A percentile compares a stretch with the other conserved stretches of the same genome.
Evolutionary conservation across 2,329 filamentous ascomycete genomes (phyloP).

Genomic region (Aspergillus arachidicola): DNA sequence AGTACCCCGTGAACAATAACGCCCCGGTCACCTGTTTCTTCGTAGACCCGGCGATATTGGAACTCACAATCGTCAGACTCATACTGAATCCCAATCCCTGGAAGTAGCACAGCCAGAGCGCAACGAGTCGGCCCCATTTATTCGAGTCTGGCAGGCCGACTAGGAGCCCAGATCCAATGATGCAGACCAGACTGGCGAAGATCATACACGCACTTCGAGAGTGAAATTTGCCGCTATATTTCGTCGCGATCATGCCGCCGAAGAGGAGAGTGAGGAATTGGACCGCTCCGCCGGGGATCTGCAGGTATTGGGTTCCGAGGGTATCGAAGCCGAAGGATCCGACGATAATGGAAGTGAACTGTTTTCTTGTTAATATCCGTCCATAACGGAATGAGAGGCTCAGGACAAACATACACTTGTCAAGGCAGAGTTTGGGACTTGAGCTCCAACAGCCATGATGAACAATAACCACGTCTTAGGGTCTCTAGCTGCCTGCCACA

Average conservation of each 20-base stretch:
- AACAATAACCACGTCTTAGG: constrained; percentile 64
- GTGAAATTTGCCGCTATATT: constrained; percentile 49
- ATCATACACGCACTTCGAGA: constrained; percentile 60
- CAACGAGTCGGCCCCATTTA: constrained; percentile 61
- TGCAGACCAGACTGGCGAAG: constrained; percentile 58
- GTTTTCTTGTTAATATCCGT: not conserved
- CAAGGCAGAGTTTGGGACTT: constrained; percentile 60
- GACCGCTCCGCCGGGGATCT: constrained; percentile 62
- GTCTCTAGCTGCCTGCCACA: constrained; percentile 53
- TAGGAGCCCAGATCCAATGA: constrained; percentile 55
- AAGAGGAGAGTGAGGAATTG: constrained; percentile 57
- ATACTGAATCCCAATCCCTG: constrained; percentile 58
- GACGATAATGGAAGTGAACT: constrained; percentile 54
- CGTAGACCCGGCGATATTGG: constrained; percentile 51
- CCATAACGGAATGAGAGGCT: not conserved
- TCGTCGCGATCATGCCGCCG: constrained; percentile 56
- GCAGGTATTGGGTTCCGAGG: constrained; percentile 58
- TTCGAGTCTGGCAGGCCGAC: constrained; percentile 54
- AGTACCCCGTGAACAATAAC: constrained; percentile 51
- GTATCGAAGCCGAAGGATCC: constrained; percentile 52
- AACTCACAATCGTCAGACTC: constrained; percentile 56
- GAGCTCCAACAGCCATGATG: constrained; percentile 55
- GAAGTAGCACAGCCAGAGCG: constrained; percentile 60
- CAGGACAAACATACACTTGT: constrained; percentile 43
- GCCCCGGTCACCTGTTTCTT: constrained; percentile 42